Conservation (phyloP, 306 rosid species). For the Gastrolobium bilobum region DNA sequence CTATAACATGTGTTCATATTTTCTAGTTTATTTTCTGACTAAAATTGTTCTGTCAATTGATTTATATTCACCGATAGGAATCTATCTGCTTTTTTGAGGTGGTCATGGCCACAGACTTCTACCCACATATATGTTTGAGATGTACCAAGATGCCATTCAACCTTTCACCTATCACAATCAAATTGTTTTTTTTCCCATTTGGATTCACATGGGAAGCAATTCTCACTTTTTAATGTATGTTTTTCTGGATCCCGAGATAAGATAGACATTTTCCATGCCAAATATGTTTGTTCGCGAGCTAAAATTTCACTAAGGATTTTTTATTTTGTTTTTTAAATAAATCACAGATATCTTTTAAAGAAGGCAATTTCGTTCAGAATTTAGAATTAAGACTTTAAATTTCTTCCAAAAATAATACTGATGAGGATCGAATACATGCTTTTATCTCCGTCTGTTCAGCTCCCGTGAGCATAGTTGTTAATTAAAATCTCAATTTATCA, state of each 20-base stretch:
- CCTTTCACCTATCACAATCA: background rate
- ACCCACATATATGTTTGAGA: background rate
- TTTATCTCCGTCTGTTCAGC: no score
- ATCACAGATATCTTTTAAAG: no score
- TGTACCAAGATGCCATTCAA: background rate
- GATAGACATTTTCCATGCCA: conserved; percentile 13
- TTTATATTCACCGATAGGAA: background rate
- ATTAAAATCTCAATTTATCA: no score
- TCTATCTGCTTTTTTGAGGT: background rate
- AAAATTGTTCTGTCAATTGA: background rate
- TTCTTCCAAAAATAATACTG: no score
- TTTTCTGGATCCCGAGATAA: background rate
- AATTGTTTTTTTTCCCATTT: background rate
- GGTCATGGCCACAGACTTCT: background rate
- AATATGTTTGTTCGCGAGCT: background rate
- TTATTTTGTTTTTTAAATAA: no score
- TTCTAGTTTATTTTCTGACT: background rate
- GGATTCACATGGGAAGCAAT: background rate
- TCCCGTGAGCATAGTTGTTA: no score
- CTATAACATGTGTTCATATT: background rate
- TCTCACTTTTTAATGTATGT: conserved; percentile 4
- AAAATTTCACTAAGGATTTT: no score
- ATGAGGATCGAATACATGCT: no score
- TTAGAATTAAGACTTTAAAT: no score
- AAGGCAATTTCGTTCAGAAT: no score